Conservation (phyloP, 1,284 basidiomycete genomes). For the Cryptococcus sp. region DNA sequence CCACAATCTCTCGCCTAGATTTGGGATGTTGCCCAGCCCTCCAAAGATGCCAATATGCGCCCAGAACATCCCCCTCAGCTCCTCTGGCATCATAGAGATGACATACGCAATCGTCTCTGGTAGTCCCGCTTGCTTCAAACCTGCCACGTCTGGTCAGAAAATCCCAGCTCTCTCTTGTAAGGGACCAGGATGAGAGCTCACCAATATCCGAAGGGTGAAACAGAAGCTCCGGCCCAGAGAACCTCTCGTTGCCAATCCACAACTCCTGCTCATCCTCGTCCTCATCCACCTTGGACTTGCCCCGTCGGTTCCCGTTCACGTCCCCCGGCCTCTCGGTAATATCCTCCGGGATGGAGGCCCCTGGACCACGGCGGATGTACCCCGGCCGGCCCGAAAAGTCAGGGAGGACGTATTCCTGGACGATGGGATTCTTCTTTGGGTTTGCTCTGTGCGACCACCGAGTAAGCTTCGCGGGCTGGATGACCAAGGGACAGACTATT, state of each 20-base stretch:
- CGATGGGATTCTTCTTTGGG: constrained; percentile 59
- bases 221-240: constrained; percentile 80
- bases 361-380: constrained; percentile 57
- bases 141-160: constrained; percentile 48
- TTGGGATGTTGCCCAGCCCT: constrained; percentile 71
- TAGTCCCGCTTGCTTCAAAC: constrained; percentile 75
- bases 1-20: constrained; percentile 69
- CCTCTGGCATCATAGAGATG: constrained; percentile 68
- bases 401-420: constrained; percentile 84
- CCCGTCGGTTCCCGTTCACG: not conserved
- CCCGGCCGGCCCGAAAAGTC: constrained; percentile 67
- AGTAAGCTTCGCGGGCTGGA: not conserved
- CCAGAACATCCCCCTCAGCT: constrained; percentile 88
- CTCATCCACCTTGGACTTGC: not conserved
- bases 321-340: not conserved
- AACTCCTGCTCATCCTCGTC: constrained; percentile 65
- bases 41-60: constrained; percentile 85
- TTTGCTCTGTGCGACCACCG: constrained; percentile 14
- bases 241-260: constrained; percentile 83
- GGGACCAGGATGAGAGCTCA: constrained; percentile 41
- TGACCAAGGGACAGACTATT: not conserved
- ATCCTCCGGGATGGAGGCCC: constrained; percentile 24
- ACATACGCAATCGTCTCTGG: constrained; percentile 69
- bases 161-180: not conserved
- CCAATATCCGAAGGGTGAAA: constrained; percentile 87